Conservation (phyloP, 2,329 filamentous ascomycete species). For the Trichophaea hybrida region DNA sequence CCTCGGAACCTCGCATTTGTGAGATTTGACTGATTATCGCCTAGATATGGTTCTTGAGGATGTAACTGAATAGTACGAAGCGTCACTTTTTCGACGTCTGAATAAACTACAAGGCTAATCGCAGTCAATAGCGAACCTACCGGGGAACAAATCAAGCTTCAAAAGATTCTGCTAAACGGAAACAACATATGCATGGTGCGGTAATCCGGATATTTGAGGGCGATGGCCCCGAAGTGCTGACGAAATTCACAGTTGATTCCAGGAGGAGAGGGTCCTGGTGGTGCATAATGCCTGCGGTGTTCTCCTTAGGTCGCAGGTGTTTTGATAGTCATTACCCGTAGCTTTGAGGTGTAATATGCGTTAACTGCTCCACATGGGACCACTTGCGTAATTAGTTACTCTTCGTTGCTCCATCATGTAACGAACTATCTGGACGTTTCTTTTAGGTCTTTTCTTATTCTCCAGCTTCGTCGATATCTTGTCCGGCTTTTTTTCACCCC, state of each 20-base stretch:
- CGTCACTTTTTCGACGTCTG: background rate
- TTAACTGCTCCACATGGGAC: background rate
- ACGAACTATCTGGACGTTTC: too few relatives aligned
- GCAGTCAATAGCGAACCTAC: constrained; percentile 59
- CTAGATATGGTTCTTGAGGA: constrained; percentile 96
- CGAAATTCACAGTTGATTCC: constrained; percentile 18
- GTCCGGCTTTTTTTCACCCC: background rate
- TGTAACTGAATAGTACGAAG: constrained; percentile 78
- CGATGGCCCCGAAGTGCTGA: background rate
- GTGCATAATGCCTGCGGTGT: background rate
- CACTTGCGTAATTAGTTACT: background rate
- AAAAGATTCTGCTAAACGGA: constrained; percentile 90
- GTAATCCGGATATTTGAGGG: background rate
- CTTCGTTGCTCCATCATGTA: too few relatives aligned
- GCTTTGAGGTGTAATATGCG: background rate
- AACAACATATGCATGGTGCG: constrained; percentile 98
- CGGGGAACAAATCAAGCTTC: constrained; percentile 71
- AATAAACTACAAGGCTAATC: background rate
- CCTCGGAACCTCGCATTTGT: background rate
- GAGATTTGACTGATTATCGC: background rate
- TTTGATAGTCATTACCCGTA: background rate
- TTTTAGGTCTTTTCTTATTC: too few relatives aligned
- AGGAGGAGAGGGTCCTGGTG: constrained; percentile 21
- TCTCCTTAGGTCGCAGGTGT: background rate
- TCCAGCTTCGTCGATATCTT: background rate